Base-by-base conservation (phyloP, 805 yeast species). In the Zygotorulaspora florentina region DNA sequence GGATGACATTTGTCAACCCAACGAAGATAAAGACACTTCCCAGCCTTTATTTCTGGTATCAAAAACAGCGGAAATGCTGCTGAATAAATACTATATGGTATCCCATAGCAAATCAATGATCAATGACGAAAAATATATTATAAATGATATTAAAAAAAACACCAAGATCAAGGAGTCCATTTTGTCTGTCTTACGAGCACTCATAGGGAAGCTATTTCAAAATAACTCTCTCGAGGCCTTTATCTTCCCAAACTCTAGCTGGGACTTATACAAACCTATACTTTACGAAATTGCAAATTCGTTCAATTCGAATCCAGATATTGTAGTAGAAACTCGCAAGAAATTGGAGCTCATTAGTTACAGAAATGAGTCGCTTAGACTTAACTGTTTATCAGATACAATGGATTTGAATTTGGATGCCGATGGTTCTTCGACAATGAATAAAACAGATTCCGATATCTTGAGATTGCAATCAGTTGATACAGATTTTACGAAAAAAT, bases 351-450 rank as follows among this genome's bases (percentile, higher is more conserved):
- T 83, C 26, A 76, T 84, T 4, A 75, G 80, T 41, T 82, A 80
- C 56, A 67, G 90, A 57, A 85, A 85, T 59, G 88, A 84, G 64
- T 82, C 88, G 2, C 67, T 85, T 42, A 80, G 81, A 74, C 69
- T 80, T 38, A 80, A 78, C 56, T 68, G 54, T n/a, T 28, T 54
- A 8, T 35, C 54, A 15, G 43, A 36, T 11, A 20, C 61, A 68
- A 1, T 48, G 72, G 6, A 61, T 39, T 74, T 79, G 78, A 61
- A 73, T 8, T 36, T 39, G 16, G 60, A 54, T 2, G 3, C 37
- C 2, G 37, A 50, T 17, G 49, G 58, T 18, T 40, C 58, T 2
- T 43, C 43, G 15, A 27, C 58, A 5, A 44, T 46, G 5, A 69
- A 78, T 74, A 64, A 64, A 43, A 40, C 48, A 0, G 65, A 69